Percentiles rank a stretch among this genome's conserved stretches.
These are phyloP conservation scores for Bremia lactucae DNA, from an alignment of 352 stramenopile genomes.

Conservation along the genomic window DNA sequence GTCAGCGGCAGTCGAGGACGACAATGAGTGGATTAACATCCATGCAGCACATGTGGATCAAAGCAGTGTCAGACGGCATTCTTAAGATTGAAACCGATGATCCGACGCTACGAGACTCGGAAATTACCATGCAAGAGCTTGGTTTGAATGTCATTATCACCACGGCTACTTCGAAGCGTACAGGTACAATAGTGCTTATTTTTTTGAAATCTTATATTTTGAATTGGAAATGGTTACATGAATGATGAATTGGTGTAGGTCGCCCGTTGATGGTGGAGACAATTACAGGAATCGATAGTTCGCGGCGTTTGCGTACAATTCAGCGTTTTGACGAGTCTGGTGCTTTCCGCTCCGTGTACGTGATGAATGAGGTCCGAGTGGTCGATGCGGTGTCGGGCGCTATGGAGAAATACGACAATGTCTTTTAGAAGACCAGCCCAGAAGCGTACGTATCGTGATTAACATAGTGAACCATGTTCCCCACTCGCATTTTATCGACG, in stretches of 20 bases:
- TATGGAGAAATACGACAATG: conserved; percentile 82
- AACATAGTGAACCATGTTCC: no score
- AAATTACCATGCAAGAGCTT: conserved; percentile 83
- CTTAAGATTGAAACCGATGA: conserved; percentile 84
- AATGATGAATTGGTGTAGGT: conserved; percentile 28
- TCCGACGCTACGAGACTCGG: conserved; percentile 53
- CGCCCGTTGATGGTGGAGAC: conserved; percentile 77
- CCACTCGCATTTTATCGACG: no score
- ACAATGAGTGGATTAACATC: conserved; percentile 79
- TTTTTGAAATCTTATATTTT: background rate
- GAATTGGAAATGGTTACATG: background rate
- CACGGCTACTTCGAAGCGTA: conserved; percentile 80
- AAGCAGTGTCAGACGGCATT: conserved; percentile 77
- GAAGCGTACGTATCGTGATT: no score
- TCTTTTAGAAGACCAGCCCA: no score
- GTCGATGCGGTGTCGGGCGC: conserved; percentile 78
- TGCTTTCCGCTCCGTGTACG: conserved; percentile 79
- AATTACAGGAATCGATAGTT: conserved; percentile 74
- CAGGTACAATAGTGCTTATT: conserved; percentile 22
- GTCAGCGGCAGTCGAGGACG: conserved; percentile 73
- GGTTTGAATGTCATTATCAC: conserved; percentile 73
- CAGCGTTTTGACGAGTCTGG: conserved; percentile 81
- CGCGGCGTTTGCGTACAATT: conserved; percentile 69
- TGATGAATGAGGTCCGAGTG: conserved; percentile 81
- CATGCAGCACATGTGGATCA: conserved; percentile 85